Percentiles rank a stretch among this genome's conserved stretches.
Evolutionary conservation across 768 basidiomycete genomes (phyloP).

Genomic region (Royoungia palumana): DNA sequence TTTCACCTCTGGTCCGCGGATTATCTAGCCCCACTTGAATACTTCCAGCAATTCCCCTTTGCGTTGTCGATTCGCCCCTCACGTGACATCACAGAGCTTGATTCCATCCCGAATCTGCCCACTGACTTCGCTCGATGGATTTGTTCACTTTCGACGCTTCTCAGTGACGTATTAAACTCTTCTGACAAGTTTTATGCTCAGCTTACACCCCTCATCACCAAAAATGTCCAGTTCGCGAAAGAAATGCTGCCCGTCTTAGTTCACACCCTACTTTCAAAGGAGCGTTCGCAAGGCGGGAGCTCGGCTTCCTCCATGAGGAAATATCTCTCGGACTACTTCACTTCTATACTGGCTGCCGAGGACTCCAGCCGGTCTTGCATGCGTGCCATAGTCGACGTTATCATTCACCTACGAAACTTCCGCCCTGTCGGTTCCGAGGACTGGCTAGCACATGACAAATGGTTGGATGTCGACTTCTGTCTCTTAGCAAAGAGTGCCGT

Average conservation of each 20-base stretch:
- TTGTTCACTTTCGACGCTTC: slow-evolving; percentile 47
- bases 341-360: slow-evolving; percentile 25
- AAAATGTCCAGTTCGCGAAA: slow-evolving; percentile 57
- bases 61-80: slow-evolving; percentile 29
- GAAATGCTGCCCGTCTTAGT: slow-evolving; percentile 73
- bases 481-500: slow-evolving; percentile 74
- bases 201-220: slow-evolving; percentile 54
- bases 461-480: slow-evolving; percentile 76
- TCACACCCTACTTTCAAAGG: slow-evolving; percentile 54
- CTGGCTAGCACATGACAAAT: slow-evolving; percentile 61
- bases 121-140: slow-evolving; percentile 64
- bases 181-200: slow-evolving; percentile 66
- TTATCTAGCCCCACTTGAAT: slow-evolving; percentile 44
- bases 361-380: slow-evolving; percentile 43
- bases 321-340: slow-evolving; percentile 24
- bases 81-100: slow-evolving; percentile 37
- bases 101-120: slow-evolving; percentile 36
- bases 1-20: slow-evolving; percentile 37
- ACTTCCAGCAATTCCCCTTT: slow-evolving; percentile 46
- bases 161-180: slow-evolving; percentile 56
- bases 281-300: slow-evolving; percentile 11
- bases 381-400: slow-evolving; percentile 62
- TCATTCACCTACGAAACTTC: slow-evolving; percentile 80
- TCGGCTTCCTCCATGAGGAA: slow-evolving; percentile 7
- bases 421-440: slow-evolving; percentile 36